phyloP scores from a whole-genome alignment of 768 basidiomycete genomes.

The Termitomyces sp. region DNA sequence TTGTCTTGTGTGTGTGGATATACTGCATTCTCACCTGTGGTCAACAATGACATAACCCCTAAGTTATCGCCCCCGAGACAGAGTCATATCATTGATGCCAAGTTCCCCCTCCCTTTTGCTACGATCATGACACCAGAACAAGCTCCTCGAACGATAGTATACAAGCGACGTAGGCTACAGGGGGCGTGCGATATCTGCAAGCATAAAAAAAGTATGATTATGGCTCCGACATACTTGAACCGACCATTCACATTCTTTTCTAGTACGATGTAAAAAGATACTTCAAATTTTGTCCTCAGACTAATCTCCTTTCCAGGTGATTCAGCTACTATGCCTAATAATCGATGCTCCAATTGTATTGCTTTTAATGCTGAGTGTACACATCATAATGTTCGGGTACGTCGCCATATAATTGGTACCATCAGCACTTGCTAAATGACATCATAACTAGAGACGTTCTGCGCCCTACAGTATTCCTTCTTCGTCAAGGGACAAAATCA shows the following conservation, averaged over 20 bases:
- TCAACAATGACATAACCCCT: neutral
- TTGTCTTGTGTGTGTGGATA: conserved; percentile 1
- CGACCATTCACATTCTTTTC: neutral
- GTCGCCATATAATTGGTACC: conserved; percentile 1
- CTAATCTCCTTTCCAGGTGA: conserved; percentile 34
- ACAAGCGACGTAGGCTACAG: conserved; percentile 36
- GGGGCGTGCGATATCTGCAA: conserved; percentile 44
- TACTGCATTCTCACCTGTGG: neutral
- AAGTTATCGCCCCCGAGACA: neutral
- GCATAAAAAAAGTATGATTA: conserved; percentile 32
- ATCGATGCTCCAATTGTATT: conserved; percentile 52
- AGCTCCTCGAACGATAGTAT: conserved; percentile 1
- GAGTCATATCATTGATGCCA: no score
- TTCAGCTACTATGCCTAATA: conserved; percentile 51
- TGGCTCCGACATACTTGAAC: neutral
- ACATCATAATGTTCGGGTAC: conserved; percentile 50
- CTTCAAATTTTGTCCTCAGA: neutral
- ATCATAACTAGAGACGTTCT: conserved; percentile 19
- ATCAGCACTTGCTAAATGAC: neutral
- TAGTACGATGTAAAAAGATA: conserved; percentile 33
- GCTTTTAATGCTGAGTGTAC: conserved; percentile 43
- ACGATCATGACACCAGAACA: neutral
- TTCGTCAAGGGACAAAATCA: neutral
- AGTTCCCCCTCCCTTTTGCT: neutral
- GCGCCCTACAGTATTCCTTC: neutral